These are phyloP conservation scores for Globisporangium takayamanum DNA, from an alignment of 352 stramenopile species.

Conservation along the genomic window DNA sequence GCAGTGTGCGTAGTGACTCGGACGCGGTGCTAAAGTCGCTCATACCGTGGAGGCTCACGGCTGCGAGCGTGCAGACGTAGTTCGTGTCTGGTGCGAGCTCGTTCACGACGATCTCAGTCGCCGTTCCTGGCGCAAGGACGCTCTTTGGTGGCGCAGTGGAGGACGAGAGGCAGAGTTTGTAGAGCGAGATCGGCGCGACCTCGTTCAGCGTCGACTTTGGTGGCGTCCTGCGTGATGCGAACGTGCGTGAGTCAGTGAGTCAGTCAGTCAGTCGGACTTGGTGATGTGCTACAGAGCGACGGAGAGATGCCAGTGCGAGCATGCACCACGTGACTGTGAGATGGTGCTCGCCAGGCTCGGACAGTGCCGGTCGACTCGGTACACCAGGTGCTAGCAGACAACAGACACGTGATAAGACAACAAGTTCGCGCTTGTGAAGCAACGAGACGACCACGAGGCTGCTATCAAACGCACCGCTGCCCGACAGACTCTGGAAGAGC, in stretches of 20 bases:
- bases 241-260: background rate
- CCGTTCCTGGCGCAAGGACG: conserved; percentile 24
- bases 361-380: conserved; percentile 20
- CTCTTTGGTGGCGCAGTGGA: conserved; percentile 5
- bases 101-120: conserved; percentile 22
- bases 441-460: background rate
- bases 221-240: conserved; percentile 17
- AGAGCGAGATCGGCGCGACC: conserved; percentile 52
- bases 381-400: conserved; percentile 25
- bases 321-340: conserved; percentile 37
- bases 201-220: conserved; percentile 31
- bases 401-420: background rate
- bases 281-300: background rate
- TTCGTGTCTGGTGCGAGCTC: conserved; percentile 28
- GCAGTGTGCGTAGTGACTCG: conserved; percentile 21
- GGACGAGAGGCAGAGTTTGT: conserved; percentile 41
- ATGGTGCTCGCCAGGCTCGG: conserved; percentile 11
- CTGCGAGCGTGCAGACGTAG: conserved; percentile 40
- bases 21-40: conserved; percentile 41
- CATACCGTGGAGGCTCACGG: conserved; percentile 51
- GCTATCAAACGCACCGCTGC: conserved; percentile 23
- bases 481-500: conserved; percentile 33
- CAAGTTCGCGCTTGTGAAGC: background rate
- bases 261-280: background rate
- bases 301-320: background rate